Evolutionary conservation across 768 basidiomycete species (phyloP).

Genomic region (Macrolepiota fuliginosa): DNA sequence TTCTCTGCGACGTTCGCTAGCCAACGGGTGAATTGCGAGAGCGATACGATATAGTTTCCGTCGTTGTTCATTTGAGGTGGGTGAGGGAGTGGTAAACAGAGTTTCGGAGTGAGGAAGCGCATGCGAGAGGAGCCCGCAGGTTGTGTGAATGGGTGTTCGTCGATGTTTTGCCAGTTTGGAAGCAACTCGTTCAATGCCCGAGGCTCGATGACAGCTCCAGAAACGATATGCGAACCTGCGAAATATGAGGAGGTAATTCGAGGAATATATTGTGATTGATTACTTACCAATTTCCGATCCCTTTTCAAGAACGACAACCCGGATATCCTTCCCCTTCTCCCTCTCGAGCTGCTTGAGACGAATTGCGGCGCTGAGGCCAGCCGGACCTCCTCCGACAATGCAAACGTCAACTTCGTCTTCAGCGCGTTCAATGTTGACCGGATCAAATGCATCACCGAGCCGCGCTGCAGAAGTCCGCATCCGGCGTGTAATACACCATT

Average conservation of each 20-base stretch:
- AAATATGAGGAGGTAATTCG: not conserved
- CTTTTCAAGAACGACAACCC: slow-evolving; percentile 95
- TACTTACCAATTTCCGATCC: slow-evolving; percentile 80
- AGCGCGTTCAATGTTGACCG: slow-evolving; percentile 70
- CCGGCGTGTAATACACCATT: not conserved
- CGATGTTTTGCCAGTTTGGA: slow-evolving; percentile 70
- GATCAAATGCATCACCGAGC: slow-evolving; percentile 38
- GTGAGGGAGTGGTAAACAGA: slow-evolving; percentile 82
- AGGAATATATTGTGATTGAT: not conserved
- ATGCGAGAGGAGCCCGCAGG: slow-evolving; percentile 77
- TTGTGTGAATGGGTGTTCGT: slow-evolving; percentile 77
- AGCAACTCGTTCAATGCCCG: slow-evolving; percentile 87
- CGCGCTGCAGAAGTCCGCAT: not conserved
- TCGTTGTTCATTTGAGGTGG: slow-evolving; percentile 97
- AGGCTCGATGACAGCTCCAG: slow-evolving; percentile 94
- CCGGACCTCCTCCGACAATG: slow-evolving; percentile 95
- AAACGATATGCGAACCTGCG: slow-evolving; percentile 89
- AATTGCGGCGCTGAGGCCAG: slow-evolving; percentile 94
- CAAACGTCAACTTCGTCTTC: slow-evolving; percentile 94
- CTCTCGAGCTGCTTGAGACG: slow-evolving; percentile 89
- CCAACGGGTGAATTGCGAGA: slow-evolving; percentile 90
- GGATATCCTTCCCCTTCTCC: slow-evolving; percentile 73
- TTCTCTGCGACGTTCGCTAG: slow-evolving; percentile 80
- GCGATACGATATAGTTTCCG: slow-evolving; percentile 89
- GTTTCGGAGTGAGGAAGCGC: slow-evolving; percentile 75